Evolutionary conservation across 345 rosid species (phyloP).

Genomic region (Corymbia maculata): DNA sequence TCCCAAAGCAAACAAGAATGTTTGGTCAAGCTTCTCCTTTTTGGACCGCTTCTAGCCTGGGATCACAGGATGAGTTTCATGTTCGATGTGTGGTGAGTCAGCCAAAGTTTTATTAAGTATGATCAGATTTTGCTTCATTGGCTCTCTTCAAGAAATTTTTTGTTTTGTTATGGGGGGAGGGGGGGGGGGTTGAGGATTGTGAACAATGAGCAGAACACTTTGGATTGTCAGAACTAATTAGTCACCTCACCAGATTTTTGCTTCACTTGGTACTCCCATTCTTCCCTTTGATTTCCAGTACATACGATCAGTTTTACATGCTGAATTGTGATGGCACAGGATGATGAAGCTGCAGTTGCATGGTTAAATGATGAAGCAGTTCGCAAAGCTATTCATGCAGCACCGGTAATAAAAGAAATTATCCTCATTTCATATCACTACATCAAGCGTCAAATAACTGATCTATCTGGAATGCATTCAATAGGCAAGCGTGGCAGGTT

Average conservation of each 20-base stretch:
- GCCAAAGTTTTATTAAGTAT: not conserved
- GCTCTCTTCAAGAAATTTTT: not conserved
- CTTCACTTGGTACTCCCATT: not conserved
- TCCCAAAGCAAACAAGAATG: not conserved
- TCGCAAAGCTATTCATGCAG: conserved; percentile 42
- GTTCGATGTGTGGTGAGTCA: not conserved
- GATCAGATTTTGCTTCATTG: not conserved
- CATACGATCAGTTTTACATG: not conserved
- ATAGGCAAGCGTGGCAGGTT: conserved; percentile 5
- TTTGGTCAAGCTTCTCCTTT: not conserved
- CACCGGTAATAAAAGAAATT: conserved; percentile 8
- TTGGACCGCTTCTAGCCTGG: not conserved
- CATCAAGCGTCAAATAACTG: not conserved
- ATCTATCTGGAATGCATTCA: not conserved
- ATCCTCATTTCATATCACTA: not conserved
- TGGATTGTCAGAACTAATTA: not conserved
- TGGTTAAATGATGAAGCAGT: conserved; percentile 45
- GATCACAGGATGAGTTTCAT: not conserved
- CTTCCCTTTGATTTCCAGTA: not conserved
- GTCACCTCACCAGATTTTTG: not conserved
- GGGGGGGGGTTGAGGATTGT: rapidly evolving
- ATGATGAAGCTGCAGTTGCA: conserved; percentile 29
- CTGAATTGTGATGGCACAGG: conserved; percentile 4
- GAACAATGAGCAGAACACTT: not conserved
- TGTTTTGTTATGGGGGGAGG: too few relatives aligned